Base-by-base conservation (phyloP, 2,329 filamentous ascomycete genomes). In the Eurotiales sp. region DNA sequence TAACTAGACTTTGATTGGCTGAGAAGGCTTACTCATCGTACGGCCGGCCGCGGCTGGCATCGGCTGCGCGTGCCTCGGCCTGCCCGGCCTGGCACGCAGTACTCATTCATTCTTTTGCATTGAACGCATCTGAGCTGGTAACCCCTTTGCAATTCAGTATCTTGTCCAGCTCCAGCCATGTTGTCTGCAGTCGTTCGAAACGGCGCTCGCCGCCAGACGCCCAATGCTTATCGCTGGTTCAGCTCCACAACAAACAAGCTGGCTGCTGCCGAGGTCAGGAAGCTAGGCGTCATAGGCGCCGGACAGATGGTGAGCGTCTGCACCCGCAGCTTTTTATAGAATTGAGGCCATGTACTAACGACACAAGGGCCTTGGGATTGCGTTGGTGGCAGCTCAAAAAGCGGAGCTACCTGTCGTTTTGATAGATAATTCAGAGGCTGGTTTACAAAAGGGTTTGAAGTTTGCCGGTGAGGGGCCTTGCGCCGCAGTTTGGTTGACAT, bases 311-410 rank as follows among this genome's bases (percentile, higher is more conserved):
- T 95, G 72, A 65, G 78, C 12, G 15, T 17, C 11, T 30, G 22
- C 42, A n/a, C n/a, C n/a, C n/a, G n/a, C n/a, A n/a, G n/a, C 22
- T 23, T 19, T 17, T 4, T 1, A 40, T 32, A 3, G 12, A 14
- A 3, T 3, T 25, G 6, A 8, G 12, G 3, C 37, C 12, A 10
- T 22, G 22, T 32, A 34, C 32, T 42, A 14, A 45, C 5, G n/a
- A 45, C 2, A n/a, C 39, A 61, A 97, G 92, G 93, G 93, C 54
- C 77, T 99, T 40, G 93, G 93, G 54, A 99, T 99, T 69, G 93
- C 93, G 46, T 83, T 99, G 14, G 92, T 99, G 42, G 93, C 92
- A 46, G 90, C 92, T 39, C 85, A 89, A 59, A 90, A 78, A 68
- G 92, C 92, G 39, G 78, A 84, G 54, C 82, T 99, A 0, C 87